Base-by-base conservation (phyloP, 2,329 filamentous ascomycete species). In the Neonectria magnoliae region DNA sequence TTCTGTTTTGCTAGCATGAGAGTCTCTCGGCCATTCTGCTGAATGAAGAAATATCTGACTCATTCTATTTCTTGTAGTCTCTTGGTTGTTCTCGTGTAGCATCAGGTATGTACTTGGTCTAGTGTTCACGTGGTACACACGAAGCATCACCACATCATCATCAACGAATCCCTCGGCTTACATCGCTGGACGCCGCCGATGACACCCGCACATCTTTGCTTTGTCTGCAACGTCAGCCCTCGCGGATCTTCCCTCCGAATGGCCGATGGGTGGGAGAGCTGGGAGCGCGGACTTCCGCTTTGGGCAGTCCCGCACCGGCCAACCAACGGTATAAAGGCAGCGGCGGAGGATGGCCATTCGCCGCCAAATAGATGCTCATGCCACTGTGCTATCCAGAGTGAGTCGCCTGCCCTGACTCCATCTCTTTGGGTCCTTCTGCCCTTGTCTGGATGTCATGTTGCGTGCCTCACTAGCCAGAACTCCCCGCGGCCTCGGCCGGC, bases 221-320 rank as follows among this genome's bases (percentile, higher is more conserved):
- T 20, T 27, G 48, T 64, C 36, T 33, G 36, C 22, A 57, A 10
- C 36, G 57, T 52, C 61, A 59, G 36, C 36, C 29, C 48, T 54
- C 29, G 44, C 48, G 31, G 42, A 42, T 45, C 18, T 59, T 27
- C 22, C 42, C 14, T 51, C 60, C 60, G 55, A 55, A 59, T 58
- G 33, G 33, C 55, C 60, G 60, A 55, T 27, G 25, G 54, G 62
- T 57, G 54, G 48, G 54, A 48, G 47, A 33, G 29, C 7, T 8
- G 16, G 44, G 6, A 22, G 22, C 25, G 69, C 76, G 76, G 76
- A 76, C 65, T 76, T 73, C 76, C 76, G 10, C 68, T 76, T 69
- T 29, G 11, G 70, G 76, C 60, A 77, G 33, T 53, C 48, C 76
- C 76, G 76, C 71, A 53, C 60, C 5, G 41, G 58, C 66, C 65